Percentiles rank a stretch among this genome's conserved stretches.
phyloP scores from a whole-genome alignment of 2,329 filamentous ascomycete species.

The Colletotrichum scovillei region DNA sequence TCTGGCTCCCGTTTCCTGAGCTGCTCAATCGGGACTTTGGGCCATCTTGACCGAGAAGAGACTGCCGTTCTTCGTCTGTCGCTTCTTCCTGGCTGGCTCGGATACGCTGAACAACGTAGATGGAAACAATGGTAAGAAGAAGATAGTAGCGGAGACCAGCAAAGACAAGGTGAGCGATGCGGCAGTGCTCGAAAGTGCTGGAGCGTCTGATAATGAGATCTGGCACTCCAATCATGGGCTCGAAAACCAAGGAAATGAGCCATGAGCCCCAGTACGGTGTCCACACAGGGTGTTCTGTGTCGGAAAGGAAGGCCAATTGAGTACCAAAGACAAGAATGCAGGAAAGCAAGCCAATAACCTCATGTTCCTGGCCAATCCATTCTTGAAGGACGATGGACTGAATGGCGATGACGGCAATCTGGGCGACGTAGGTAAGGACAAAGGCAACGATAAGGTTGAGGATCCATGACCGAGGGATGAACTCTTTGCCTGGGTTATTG shows the following conservation, averaged over 20 bases:
- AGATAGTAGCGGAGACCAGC: conserved; percentile 29
- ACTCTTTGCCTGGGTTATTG: conserved; percentile 45
- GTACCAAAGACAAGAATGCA: conserved; percentile 74
- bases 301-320: conserved; percentile 65
- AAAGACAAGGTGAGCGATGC: conserved; percentile 31
- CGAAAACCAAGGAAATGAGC: conserved; percentile 67
- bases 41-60: conserved; percentile 57
- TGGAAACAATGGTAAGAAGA: conserved; percentile 24
- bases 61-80: conserved; percentile 68
- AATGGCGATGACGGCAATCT: conserved; percentile 54
- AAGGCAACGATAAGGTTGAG: conserved; percentile 57
- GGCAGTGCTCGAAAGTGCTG: conserved; percentile 37
- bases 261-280: conserved; percentile 74
- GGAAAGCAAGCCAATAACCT: conserved; percentile 68
- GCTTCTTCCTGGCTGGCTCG: conserved; percentile 38
- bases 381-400: conserved; percentile 46
- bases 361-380: conserved; percentile 59
- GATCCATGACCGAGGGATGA: conserved; percentile 51
- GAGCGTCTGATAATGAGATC: conserved; percentile 41
- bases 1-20: conserved; percentile 37
- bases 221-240: conserved; percentile 57
- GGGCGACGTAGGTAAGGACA: conserved; percentile 59
- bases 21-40: conserved; percentile 38
- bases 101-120: conserved; percentile 32
- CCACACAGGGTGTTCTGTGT: conserved; percentile 64